Conservation (phyloP, 495 filamentous ascomycete genomes). For the Penicillium robsamsonii region DNA sequence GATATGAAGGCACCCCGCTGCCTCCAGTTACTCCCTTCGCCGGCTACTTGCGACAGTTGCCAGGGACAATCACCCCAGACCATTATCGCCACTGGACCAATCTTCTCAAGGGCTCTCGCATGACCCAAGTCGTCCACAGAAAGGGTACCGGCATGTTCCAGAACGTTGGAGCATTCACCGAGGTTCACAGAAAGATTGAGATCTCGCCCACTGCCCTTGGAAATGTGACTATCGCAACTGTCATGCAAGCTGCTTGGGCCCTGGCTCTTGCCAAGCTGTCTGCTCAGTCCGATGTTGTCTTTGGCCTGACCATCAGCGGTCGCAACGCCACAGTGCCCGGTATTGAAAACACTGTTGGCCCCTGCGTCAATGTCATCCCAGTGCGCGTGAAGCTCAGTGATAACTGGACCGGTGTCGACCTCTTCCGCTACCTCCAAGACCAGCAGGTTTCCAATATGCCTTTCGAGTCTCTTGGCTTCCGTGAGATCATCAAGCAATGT, state of each 20-base stretch:
- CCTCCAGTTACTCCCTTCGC: constrained; percentile 53
- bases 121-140: constrained; percentile 45
- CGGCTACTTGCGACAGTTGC: constrained; percentile 54
- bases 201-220: constrained; percentile 39
- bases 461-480: constrained; percentile 57
- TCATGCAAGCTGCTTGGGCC: constrained; percentile 59
- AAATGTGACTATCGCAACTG: constrained; percentile 54
- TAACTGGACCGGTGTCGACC: constrained; percentile 48
- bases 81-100: constrained; percentile 54
- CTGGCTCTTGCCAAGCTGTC: constrained; percentile 52
- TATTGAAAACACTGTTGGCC: constrained; percentile 54
- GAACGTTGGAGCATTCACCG: constrained; percentile 37
- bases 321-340: constrained; percentile 54
- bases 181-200: constrained; percentile 40
- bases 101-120: constrained; percentile 44
- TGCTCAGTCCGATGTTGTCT: constrained; percentile 51
- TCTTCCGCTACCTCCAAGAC: constrained; percentile 55
- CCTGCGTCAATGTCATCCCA: constrained; percentile 60
- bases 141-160: constrained; percentile 39
- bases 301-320: constrained; percentile 55
- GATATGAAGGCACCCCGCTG: constrained; percentile 51
- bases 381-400: constrained; percentile 52
- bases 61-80: constrained; percentile 43
- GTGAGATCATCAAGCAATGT: constrained; percentile 58
- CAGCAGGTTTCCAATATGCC: constrained; percentile 59